Base-by-base conservation (phyloP, 768 basidiomycete species). In the Termitomyces sp. region DNA sequence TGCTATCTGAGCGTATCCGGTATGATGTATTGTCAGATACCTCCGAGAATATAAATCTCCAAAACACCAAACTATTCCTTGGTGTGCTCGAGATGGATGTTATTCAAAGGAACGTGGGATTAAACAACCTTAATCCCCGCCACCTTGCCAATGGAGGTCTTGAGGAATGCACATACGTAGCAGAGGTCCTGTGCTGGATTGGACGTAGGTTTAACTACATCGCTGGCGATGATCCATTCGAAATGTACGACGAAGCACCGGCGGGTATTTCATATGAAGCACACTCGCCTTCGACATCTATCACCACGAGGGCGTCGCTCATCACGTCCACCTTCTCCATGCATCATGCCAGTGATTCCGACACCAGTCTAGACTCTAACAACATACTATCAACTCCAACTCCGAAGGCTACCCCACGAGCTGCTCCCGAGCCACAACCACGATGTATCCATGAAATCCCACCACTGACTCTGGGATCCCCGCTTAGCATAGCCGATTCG, bases 31-130 rank as follows among this genome's bases (percentile, higher is more conserved):
- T 20, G 30, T 44, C 36, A 38, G 53, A 60, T 28, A 74, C 84
- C 2, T 59, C 52, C 14, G 62, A 59, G 26, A 58, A 30, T 35
- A 20, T 55, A 76, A 84, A 84, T 64, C 69, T 88, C 1, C 81
- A 87, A 50, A 82, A 81, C 35, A 86, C 88, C 77, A 89, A 91
- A 65, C 76, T 91, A 3, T 87, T 93, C 57, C 77, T 92, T 7
- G 89, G 89, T 1, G 81, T 90, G 6, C 76, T 92, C 6, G 86
- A 89, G 61, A 79, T 75, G 33, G 89, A 91, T 61, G 71, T 91
- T 38, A 66, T 91, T 14, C 67, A 75, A 63, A 70, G 72, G 53
- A 84, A 88, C 60, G 80, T 91, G 5, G 89, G 88, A 0, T 74
- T 91, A 9, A 82, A 81, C 60, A 76, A 79, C 36, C 69, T 91